Conservation (phyloP, 2,329 filamentous ascomycete genomes). For the Macroventuria anomochaeta region DNA sequence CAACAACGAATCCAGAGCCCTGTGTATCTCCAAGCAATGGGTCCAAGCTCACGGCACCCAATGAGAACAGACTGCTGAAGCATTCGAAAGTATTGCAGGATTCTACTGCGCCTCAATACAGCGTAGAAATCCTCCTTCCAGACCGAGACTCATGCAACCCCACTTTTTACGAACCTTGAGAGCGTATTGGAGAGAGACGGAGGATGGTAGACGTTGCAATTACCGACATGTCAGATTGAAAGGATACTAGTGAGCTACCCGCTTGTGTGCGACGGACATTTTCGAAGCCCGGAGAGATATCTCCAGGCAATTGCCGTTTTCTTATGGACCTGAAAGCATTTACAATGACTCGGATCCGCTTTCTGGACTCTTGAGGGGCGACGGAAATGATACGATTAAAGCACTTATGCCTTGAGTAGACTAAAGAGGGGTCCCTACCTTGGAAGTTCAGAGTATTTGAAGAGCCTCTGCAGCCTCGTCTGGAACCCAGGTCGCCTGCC, state of each 20-base stretch:
- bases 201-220: background rate
- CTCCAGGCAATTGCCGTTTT: constrained; percentile 7
- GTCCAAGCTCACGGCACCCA: constrained; percentile 2
- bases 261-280: constrained; percentile 7
- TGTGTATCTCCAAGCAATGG: constrained; percentile 8
- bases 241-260: background rate
- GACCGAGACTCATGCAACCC: constrained; percentile 19
- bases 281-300: constrained; percentile 11
- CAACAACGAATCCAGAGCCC: constrained; percentile 12
- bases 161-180: constrained; percentile 12
- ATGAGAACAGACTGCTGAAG: background rate
- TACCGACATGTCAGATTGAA: background rate
- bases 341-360: constrained; percentile 20
- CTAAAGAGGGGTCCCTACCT: constrained; percentile 9
- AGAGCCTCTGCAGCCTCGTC: constrained; percentile 15
- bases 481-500: constrained; percentile 17
- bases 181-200: constrained; percentile 5
- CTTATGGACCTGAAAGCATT: constrained; percentile 1
- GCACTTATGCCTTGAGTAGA: constrained; percentile 1
- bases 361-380: constrained; percentile 4
- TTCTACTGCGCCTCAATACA: background rate
- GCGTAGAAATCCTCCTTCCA: constrained; percentile 3
- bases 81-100: constrained; percentile 1
- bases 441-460: constrained; percentile 23
- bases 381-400: constrained; percentile 5